Percentiles rank a stretch among this genome's conserved stretches.
These are phyloP conservation scores for Carex myosuroides DNA, from an alignment of 176 grass and related monocot species.

Conservation along the genomic window DNA sequence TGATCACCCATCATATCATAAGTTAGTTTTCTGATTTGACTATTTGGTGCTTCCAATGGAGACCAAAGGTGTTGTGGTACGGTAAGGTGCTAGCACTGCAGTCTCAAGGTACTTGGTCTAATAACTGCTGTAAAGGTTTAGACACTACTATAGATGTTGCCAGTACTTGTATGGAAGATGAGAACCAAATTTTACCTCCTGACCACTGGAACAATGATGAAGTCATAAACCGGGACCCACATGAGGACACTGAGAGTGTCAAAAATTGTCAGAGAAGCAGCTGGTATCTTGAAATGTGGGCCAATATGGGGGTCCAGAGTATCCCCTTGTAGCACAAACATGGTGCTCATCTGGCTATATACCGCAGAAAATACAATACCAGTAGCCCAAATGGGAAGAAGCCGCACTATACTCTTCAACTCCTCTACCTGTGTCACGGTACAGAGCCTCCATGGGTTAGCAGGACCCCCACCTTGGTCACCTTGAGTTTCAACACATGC, in stretches of 20 bases:
- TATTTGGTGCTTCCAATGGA: neutral
- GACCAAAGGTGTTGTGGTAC: neutral
- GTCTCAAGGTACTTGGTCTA: neutral
- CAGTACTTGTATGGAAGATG: neutral
- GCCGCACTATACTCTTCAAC: constrained; percentile 60
- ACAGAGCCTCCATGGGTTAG: constrained; percentile 53
- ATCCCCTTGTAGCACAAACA: constrained; percentile 84
- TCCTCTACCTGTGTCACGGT: constrained; percentile 88
- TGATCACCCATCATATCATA: neutral
- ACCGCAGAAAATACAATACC: constrained; percentile 71
- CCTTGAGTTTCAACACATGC: constrained; percentile 44
- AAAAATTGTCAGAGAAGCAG: constrained; percentile 65
- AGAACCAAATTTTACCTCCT: constrained; percentile 10
- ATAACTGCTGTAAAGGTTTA: neutral
- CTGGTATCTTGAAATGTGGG: constrained; percentile 37
- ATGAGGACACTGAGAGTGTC: constrained; percentile 76
- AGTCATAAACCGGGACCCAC: constrained; percentile 79
- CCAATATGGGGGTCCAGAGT: constrained; percentile 54
- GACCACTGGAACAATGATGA: constrained; percentile 44
- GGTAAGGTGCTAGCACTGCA: neutral
- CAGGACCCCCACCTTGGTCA: neutral
- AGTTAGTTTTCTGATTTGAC: neutral
- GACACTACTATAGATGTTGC: neutral
- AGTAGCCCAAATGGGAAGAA: constrained; percentile 71
- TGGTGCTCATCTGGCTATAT: constrained; percentile 71